These are phyloP conservation scores for Aphanomyces euteiches DNA, from an alignment of 352 stramenopile species.

Conservation along the genomic window DNA sequence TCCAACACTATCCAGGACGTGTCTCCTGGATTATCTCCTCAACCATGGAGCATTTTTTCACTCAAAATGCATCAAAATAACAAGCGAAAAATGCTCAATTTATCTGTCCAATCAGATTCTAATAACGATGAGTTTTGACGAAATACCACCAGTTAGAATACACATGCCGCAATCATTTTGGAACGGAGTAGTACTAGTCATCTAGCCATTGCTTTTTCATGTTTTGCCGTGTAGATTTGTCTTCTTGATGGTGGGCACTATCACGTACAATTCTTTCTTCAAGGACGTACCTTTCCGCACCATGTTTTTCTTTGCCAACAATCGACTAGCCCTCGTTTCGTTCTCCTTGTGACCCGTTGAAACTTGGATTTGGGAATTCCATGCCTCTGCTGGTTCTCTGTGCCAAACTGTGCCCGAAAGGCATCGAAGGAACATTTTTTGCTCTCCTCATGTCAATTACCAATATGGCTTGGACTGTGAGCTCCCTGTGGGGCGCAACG, in stretches of 20 bases:
- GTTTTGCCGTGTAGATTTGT: slow-evolving; percentile 36
- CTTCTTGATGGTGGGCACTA: slow-evolving; percentile 73
- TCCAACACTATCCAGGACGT: too few relatives aligned
- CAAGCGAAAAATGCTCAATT: too few relatives aligned
- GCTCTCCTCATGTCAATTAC: slow-evolving; percentile 96
- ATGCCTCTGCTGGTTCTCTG: slow-evolving; percentile 95
- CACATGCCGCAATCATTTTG: too few relatives aligned
- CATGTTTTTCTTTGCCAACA: slow-evolving; percentile 88
- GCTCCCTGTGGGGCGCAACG: slow-evolving; percentile 89
- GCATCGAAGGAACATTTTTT: slow-evolving; percentile 96
- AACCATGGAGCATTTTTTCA: too few relatives aligned
- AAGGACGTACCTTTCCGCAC: slow-evolving; percentile 90
- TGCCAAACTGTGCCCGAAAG: slow-evolving; percentile 91
- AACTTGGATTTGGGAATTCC: slow-evolving; percentile 90
- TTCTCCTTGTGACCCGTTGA: slow-evolving; percentile 88
- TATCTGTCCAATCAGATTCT: too few relatives aligned
- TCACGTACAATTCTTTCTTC: slow-evolving; percentile 83
- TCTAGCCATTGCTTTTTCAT: slow-evolving; percentile 9
- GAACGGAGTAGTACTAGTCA: too few relatives aligned
- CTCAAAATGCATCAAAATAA: too few relatives aligned
- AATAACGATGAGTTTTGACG: too few relatives aligned
- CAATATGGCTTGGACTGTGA: slow-evolving; percentile 92
- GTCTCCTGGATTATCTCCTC: too few relatives aligned
- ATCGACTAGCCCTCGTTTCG: slow-evolving; percentile 65
- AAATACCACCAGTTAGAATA: too few relatives aligned